Percentiles rank a stretch among this genome's conserved stretches.
Conservation (phyloP, 345 rosid genomes). For the Gossypium herbaceum region DNA sequence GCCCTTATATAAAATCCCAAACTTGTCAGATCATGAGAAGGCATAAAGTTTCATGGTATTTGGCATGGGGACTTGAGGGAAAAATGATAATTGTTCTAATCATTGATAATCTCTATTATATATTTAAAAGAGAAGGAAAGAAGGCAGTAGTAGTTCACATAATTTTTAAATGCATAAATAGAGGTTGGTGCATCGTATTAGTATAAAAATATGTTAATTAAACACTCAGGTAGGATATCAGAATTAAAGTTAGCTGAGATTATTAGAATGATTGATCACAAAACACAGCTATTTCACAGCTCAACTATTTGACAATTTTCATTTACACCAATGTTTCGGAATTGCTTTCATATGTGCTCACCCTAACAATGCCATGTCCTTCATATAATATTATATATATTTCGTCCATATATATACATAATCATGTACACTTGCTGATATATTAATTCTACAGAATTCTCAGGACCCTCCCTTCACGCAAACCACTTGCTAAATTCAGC, state of each 20-base stretch:
- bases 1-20: not conserved
- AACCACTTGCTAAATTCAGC: constrained; percentile 1
- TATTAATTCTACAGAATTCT: not conserved
- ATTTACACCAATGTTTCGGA: not conserved
- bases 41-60: not conserved
- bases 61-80: not conserved
- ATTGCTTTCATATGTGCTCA: not conserved
- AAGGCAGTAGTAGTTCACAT: not conserved
- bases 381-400: not conserved
- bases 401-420: not conserved
- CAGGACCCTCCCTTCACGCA: not conserved
- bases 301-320: constrained; percentile 8
- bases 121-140: not conserved
- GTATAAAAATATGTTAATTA: constrained; percentile 7
- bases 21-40: not conserved
- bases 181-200: constrained; percentile 13
- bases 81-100: not conserved
- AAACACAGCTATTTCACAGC: constrained; percentile 18
- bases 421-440: not conserved
- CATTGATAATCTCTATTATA: not conserved
- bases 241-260: constrained; percentile 9
- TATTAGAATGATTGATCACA: constrained; percentile 8
- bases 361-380: not conserved
- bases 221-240: constrained; percentile 15
- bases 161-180: not conserved